phyloP scores from a whole-genome alignment of 2,329 filamentous ascomycete genomes.

The Acephala macrosclerotiorum region DNA sequence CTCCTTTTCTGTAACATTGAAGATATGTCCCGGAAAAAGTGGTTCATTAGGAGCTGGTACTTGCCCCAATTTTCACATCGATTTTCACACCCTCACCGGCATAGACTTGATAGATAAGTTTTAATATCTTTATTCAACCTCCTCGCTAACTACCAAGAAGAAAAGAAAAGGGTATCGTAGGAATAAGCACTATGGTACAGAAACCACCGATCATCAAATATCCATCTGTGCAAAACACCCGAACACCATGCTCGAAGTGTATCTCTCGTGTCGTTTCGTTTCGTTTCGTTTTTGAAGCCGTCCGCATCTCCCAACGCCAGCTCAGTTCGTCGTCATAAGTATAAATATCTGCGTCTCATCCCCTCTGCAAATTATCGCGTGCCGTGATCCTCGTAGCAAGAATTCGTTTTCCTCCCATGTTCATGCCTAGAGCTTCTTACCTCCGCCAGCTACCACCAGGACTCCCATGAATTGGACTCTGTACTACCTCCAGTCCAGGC shows the following conservation, averaged over 20 bases:
- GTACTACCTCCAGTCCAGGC: conserved; percentile 3
- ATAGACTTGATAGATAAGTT: neutral
- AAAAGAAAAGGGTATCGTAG: conserved; percentile 9
- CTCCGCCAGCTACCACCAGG: neutral
- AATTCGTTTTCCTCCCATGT: too few relatives aligned
- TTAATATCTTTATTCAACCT: neutral
- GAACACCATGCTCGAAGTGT: conserved; percentile 1
- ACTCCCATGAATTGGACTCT: neutral
- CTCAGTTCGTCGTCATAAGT: neutral
- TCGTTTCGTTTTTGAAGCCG: neutral
- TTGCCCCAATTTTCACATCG: too few relatives aligned
- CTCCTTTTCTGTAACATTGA: too few relatives aligned
- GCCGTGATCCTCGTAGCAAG: neutral
- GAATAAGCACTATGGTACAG: conserved; percentile 1
- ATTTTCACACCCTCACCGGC: too few relatives aligned
- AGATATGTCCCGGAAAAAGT: too few relatives aligned
- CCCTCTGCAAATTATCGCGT: neutral
- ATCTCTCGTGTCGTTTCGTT: neutral
- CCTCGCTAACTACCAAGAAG: neutral
- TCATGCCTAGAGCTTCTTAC: too few relatives aligned
- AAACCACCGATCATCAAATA: neutral
- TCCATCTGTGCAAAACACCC: neutral
- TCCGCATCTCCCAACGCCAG: neutral
- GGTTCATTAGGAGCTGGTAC: too few relatives aligned
- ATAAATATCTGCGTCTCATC: neutral